Evolutionary conservation across 805 yeast species (phyloP), one percentile per base, ranked within the genome.

Genomic region (Candida yuanshanica): DNA sequence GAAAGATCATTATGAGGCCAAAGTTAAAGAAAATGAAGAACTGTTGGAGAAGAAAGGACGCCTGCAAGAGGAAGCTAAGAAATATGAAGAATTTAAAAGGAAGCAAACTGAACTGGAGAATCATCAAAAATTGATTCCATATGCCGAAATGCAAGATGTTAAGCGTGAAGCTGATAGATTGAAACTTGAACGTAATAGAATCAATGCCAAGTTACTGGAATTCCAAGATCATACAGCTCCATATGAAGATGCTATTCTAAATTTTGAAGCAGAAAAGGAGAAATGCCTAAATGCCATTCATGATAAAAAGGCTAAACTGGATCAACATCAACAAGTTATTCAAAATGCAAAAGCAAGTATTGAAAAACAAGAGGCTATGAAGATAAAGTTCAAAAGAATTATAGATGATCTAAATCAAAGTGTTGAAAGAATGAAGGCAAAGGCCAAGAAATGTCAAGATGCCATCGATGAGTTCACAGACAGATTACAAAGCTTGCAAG

Each of bases 61-160:
- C 35, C 62, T 69, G 37, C 70, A 72, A 45, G 69, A 63, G 37
- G 78, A 72, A 42, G 83, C 78, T 37, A 69, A 56, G 50, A 69
- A 56, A 53, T 70, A 58, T 43, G 63, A 71, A 47, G 72, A 68
- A 33, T 78, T 64, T 45, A 68, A 73, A 47, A 63, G 63, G 23
- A 73, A 77, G 42, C 65, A 69, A 32, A 47, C 56, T 27, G 74
- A 76, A 31, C 60, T 81, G 5, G 66, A 66, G 3, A 53, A 64
- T 32, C 81, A 79, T 55, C 63, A 66, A 39, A 68, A 69, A 37
- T 50, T 75, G 12, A 48, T 72, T 18, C 77, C 77, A 3, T 74
- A 75, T 49, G 77, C 74, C 16, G 67, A 66, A 23, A 54, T 73
- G 7, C 69, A 69, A 31, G 72, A 69, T 31, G 62, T 63, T 33